Percentiles rank a stretch among this genome's conserved stretches.
These are phyloP conservation scores for Tilletia horrida DNA, from an alignment of 1,284 basidiomycete species.

Conservation along the genomic window DNA sequence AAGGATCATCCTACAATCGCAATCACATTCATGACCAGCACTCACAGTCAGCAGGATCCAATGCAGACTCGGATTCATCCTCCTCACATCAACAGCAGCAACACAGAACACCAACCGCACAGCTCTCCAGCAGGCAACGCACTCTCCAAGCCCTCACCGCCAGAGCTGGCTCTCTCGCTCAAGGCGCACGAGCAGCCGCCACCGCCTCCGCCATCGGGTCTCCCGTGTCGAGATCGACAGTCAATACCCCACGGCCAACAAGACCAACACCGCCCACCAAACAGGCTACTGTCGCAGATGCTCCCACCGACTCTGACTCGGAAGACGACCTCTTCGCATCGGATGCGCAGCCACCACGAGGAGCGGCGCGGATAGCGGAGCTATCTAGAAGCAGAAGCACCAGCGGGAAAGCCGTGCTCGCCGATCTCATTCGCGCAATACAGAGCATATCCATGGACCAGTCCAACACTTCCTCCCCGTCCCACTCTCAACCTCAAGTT, in stretches of 20 bases:
- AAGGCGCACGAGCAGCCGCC: neutral
- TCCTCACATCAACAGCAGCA: neutral
- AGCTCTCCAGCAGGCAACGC: neutral
- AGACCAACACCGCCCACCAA: neutral
- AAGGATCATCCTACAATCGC: slow-evolving; percentile 15
- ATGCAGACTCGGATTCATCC: slow-evolving; percentile 15
- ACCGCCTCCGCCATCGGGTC: neutral
- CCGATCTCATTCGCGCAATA: slow-evolving; percentile 4
- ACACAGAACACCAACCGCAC: neutral
- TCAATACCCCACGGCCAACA: neutral
- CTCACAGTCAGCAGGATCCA: neutral
- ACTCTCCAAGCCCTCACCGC: slow-evolving; percentile 11
- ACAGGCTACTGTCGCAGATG: neutral
- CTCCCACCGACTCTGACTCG: neutral
- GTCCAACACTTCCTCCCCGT: neutral
- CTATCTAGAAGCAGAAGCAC: neutral
- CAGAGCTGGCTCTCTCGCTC: slow-evolving; percentile 5
- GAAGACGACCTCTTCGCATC: slow-evolving; percentile 14
- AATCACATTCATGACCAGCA: neutral
- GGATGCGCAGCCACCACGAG: neutral
- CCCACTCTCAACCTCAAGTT: too few relatives aligned
- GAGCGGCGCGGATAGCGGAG: too few relatives aligned
- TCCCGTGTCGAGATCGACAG: neutral
- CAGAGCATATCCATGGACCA: neutral
- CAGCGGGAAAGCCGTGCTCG: slow-evolving; percentile 12